Percentiles rank a stretch among this genome's conserved stretches.
phyloP scores from a whole-genome alignment of 2,329 filamentous ascomycete genomes.

The Bisporella sp. region DNA sequence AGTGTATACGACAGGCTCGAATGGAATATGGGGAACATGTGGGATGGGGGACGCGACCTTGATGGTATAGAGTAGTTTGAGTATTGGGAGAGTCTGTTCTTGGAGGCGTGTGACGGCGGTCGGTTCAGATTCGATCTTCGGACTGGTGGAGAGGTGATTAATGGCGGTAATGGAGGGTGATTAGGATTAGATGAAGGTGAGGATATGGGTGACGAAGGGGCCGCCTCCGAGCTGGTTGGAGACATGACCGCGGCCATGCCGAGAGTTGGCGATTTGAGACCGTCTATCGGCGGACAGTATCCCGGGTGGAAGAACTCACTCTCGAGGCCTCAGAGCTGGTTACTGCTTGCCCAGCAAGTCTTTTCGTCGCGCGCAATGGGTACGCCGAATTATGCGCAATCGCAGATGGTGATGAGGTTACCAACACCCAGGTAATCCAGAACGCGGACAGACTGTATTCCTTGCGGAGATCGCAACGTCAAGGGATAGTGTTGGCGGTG shows the following conservation, averaged over 20 bases:
- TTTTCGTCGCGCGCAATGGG: neutral
- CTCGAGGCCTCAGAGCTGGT: neutral
- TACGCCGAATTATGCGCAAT: neutral
- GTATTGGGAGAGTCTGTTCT: conserved; percentile 78
- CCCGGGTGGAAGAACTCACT: too few species aligned
- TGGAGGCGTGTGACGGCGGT: conserved; percentile 70
- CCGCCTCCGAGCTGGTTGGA: conserved; percentile 45
- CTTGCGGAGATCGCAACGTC: too few species aligned
- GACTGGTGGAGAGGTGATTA: conserved; percentile 45
- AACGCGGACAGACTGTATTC: too few species aligned
- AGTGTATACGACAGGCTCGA: conserved; percentile 83
- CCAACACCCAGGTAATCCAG: too few species aligned
- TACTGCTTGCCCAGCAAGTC: neutral
- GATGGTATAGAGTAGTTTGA: conserved; percentile 61
- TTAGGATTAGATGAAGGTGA: conserved; percentile 40
- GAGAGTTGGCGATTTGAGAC: neutral
- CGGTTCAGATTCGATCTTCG: conserved; percentile 55
- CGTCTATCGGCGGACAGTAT: too few species aligned
- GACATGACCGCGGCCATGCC: conserved; percentile 44
- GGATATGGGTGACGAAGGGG: conserved; percentile 43
- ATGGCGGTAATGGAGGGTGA: conserved; percentile 46
- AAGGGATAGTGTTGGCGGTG: too few species aligned
- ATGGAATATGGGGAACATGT: conserved; percentile 74
- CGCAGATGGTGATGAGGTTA: too few species aligned
- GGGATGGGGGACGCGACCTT: conserved; percentile 73